Percentiles rank a stretch among this genome's conserved stretches.
Evolutionary conservation across 208 protist genomes (phyloP).

Genomic region (Acanthamoeba triangularis): DNA sequence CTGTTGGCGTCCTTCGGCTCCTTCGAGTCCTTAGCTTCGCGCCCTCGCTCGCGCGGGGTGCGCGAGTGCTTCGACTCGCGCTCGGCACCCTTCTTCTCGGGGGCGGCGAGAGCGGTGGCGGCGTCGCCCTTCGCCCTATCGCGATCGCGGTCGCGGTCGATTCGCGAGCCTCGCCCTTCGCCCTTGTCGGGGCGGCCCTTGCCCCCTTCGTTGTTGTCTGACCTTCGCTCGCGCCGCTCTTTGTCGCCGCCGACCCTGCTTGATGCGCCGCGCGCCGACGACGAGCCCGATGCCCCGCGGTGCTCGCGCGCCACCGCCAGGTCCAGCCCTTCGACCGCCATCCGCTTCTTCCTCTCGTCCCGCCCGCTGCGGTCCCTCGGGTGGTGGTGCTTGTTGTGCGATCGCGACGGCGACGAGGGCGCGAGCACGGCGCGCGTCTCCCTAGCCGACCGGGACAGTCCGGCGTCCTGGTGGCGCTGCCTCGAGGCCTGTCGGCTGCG

Average conservation of each 20-base stretch:
- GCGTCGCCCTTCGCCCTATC: background rate
- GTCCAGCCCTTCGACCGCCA: background rate
- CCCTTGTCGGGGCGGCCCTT: background rate
- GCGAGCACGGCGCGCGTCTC: no score
- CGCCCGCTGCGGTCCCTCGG: no score
- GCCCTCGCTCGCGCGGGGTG: background rate
- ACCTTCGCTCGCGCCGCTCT: background rate
- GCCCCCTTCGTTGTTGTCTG: background rate
- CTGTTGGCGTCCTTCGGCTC: background rate
- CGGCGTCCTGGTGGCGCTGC: no score
- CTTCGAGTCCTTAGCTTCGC: background rate
- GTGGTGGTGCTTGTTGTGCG: background rate
- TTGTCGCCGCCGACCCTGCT: background rate
- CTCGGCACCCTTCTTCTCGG: background rate
- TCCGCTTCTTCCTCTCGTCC: background rate
- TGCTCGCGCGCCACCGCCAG: background rate
- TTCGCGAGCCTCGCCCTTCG: background rate
- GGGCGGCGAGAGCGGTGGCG: no score
- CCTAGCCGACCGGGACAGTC: no score
- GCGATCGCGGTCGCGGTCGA: background rate
- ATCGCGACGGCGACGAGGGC: no score
- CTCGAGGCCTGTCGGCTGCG: background rate
- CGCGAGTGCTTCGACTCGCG: background rate
- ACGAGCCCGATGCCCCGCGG: no score
- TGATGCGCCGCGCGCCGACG: no score